Percentiles rank a stretch among this genome's conserved stretches.
phyloP scores from a whole-genome alignment of 306 rosid genomes.

The Boehmeria nivea region DNA sequence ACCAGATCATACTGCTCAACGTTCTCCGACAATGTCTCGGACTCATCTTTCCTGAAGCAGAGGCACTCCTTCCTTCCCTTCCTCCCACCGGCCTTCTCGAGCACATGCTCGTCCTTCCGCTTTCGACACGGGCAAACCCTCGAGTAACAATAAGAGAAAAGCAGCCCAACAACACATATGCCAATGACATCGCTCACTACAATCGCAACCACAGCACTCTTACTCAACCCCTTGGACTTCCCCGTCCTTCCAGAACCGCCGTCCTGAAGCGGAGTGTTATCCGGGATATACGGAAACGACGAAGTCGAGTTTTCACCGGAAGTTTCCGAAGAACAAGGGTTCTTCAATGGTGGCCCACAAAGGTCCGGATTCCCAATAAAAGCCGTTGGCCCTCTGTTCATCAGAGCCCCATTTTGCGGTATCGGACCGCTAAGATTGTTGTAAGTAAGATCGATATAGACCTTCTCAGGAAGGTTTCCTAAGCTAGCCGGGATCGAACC shows the following conservation, averaged over 20 bases:
- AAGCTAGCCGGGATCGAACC: slow-evolving; percentile 82
- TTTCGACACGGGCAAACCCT: slow-evolving; percentile 56
- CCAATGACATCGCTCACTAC: slow-evolving; percentile 78
- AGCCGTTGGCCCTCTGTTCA: slow-evolving; percentile 99
- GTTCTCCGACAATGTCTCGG: slow-evolving; percentile 65
- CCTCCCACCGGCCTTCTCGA: slow-evolving; percentile 40
- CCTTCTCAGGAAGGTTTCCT: slow-evolving; percentile 95
- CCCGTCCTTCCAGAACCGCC: slow-evolving; percentile 31
- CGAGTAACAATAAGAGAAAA: slow-evolving; percentile 78
- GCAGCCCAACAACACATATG: slow-evolving; percentile 76
- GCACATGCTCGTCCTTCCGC: slow-evolving; percentile 38
- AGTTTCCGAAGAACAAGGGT: slow-evolving; percentile 59
- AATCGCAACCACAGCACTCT: slow-evolving; percentile 62
- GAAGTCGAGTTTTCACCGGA: slow-evolving; percentile 54
- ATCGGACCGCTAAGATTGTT: slow-evolving; percentile 82
- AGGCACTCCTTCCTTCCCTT: slow-evolving; percentile 61
- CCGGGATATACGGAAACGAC: slow-evolving; percentile 66
- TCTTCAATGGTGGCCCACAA: slow-evolving; percentile 96
- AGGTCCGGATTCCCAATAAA: slow-evolving; percentile 87
- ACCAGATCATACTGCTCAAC: slow-evolving; percentile 86
- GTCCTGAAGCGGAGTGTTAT: slow-evolving; percentile 38
- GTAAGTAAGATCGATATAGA: slow-evolving; percentile 85
- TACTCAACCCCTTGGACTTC: slow-evolving; percentile 63
- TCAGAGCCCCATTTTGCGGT: slow-evolving; percentile 93
- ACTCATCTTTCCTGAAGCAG: slow-evolving; percentile 76